phyloP scores from a whole-genome alignment of 495 filamentous ascomycete species.

The Neurospora terricola region DNA sequence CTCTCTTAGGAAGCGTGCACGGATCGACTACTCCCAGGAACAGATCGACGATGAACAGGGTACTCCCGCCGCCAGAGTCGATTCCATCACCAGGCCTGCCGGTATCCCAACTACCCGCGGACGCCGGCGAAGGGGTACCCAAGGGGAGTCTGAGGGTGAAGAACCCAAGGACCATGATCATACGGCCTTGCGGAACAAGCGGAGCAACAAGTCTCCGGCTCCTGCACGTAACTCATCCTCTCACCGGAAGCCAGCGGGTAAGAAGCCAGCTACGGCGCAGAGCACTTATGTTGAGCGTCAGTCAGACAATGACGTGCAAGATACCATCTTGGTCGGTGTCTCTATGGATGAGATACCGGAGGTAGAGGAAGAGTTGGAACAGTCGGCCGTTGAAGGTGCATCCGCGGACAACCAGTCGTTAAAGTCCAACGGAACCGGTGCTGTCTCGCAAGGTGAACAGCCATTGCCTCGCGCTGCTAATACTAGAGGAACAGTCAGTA shows the following conservation, averaged over 20 bases:
- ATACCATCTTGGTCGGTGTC: slow-evolving; percentile 40
- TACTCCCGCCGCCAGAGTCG: background rate
- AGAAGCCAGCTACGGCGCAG: slow-evolving; percentile 21
- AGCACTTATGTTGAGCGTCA: slow-evolving; percentile 21
- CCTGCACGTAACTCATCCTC: slow-evolving; percentile 14
- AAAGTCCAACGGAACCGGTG: background rate
- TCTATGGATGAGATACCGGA: slow-evolving; percentile 12
- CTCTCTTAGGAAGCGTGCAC: slow-evolving; percentile 35
- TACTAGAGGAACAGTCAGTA: background rate
- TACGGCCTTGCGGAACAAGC: slow-evolving; percentile 11
- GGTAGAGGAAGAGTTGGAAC: slow-evolving; percentile 13
- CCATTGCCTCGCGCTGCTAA: background rate
- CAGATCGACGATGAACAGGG: slow-evolving; percentile 26
- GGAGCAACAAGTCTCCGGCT: slow-evolving; percentile 22
- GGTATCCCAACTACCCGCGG: slow-evolving; percentile 13
- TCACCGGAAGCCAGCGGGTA: slow-evolving; percentile 26
- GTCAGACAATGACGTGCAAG: slow-evolving; percentile 35
- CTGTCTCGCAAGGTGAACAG: background rate
- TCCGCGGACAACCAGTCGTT: background rate
- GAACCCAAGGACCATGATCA: slow-evolving; percentile 14
- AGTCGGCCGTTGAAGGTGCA: slow-evolving; percentile 7
- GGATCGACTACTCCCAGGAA: slow-evolving; percentile 37
- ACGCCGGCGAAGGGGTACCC: slow-evolving; percentile 22
- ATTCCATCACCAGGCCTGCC: slow-evolving; percentile 10
- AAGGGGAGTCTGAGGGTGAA: slow-evolving; percentile 15